These are phyloP conservation scores for Suhomyces bokatorum DNA, from an alignment of 1,139 yeast species.

Conservation along the genomic window DNA sequence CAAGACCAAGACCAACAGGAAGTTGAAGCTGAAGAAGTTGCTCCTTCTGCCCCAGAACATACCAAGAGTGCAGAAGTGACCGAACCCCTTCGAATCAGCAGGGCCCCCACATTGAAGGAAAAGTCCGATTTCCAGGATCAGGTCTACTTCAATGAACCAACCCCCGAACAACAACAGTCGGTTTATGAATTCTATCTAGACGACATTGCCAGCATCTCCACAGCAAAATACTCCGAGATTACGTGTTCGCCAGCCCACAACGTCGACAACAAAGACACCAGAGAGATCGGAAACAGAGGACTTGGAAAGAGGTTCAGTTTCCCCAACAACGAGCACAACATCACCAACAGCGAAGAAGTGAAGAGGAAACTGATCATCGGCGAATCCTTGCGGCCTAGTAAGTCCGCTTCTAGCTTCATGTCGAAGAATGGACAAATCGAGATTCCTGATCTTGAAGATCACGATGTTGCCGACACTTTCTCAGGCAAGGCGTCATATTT, in stretches of 20 bases:
- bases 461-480: constrained; percentile 19
- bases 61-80: background rate
- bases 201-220: constrained; percentile 15
- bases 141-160: background rate
- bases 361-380: constrained; percentile 18
- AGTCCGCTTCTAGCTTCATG: constrained; percentile 28
- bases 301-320: constrained; percentile 39
- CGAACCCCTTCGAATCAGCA: constrained; percentile 12
- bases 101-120: constrained; percentile 10
- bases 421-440: constrained; percentile 43
- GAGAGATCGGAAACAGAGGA: constrained; percentile 34
- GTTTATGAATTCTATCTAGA: constrained; percentile 17
- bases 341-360: constrained; percentile 34
- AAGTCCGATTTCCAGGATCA: background rate
- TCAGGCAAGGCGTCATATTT: constrained; percentile 23
- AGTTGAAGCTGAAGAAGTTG: constrained; percentile 13
- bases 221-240: constrained; percentile 18
- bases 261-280: constrained; percentile 3
- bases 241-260: constrained; percentile 7
- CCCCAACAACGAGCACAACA: constrained; percentile 37
- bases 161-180: constrained; percentile 10
- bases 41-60: background rate
- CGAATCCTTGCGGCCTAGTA: constrained; percentile 10
- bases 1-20: constrained; percentile 8
- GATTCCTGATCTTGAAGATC: constrained; percentile 41